phyloP scores from a whole-genome alignment of 2,329 filamentous ascomycete genomes.

The Coccinonectria pachysandricola region DNA sequence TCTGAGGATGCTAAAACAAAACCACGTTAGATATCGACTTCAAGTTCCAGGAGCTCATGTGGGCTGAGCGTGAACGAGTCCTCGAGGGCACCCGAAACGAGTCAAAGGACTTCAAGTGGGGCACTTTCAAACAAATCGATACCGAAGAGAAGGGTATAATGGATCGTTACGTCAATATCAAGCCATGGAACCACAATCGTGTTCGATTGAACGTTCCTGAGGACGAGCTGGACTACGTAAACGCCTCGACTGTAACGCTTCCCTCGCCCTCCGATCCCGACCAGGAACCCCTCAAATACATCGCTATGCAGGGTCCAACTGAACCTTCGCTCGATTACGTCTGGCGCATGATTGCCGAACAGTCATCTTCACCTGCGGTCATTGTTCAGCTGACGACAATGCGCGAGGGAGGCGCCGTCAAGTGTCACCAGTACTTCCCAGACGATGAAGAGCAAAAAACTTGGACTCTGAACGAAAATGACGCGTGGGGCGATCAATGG shows the following conservation, averaged over 20 bases:
- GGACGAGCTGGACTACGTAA: slow-evolving; percentile 67
- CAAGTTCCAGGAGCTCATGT: slow-evolving; percentile 43
- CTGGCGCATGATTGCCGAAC: slow-evolving; percentile 92
- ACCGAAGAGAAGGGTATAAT: slow-evolving; percentile 28
- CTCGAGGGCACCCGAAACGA: slow-evolving; percentile 30
- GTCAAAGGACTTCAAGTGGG: slow-evolving; percentile 24
- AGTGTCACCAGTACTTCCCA: slow-evolving; percentile 87
- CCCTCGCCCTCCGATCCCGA: slow-evolving; percentile 29
- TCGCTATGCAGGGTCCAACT: slow-evolving; percentile 91
- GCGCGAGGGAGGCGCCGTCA: slow-evolving; percentile 64
- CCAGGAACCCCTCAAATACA: slow-evolving; percentile 51
- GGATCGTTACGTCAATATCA: slow-evolving; percentile 84
- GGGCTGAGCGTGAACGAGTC: slow-evolving; percentile 41
- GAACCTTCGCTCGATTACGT: slow-evolving; percentile 65
- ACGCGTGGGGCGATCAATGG: slow-evolving; percentile 58
- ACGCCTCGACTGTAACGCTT: slow-evolving; percentile 63
- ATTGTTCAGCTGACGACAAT: slow-evolving; percentile 94
- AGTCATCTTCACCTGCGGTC: slow-evolving; percentile 60
- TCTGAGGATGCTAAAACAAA: too few relatives aligned
- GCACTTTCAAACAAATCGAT: slow-evolving; percentile 25
- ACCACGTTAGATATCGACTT: slow-evolving; percentile 32
- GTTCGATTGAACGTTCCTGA: slow-evolving; percentile 70
- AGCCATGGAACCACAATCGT: slow-evolving; percentile 80
- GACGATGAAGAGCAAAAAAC: slow-evolving; percentile 39
- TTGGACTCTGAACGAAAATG: slow-evolving; percentile 49